Evolutionary conservation across 202 grass and related monocot genomes (phyloP), one percentile per base, ranked within the genome.

Genomic region (Brachypodium distachyon): DNA sequence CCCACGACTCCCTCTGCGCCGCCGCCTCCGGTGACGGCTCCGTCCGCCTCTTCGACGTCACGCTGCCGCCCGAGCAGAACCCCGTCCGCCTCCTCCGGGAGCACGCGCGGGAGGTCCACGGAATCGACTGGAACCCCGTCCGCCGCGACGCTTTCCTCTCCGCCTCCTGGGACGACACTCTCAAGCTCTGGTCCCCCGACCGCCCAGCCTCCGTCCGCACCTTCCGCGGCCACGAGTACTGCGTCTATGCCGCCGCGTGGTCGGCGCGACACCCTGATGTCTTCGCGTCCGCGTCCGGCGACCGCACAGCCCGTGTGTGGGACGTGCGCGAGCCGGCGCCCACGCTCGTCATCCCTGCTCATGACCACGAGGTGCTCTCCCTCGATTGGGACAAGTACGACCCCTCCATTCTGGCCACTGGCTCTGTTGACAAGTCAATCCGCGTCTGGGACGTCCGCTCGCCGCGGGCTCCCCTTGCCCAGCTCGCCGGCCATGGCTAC

Each of bases 361-460:
- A 99, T 79, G 96, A 90, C 3, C 87, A 95, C 67, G 96, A 99
- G 83, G 83, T 99, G 66, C 83, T 99, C 83, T 95, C 96, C 21
- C 91, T 93, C 25, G 92, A 99, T 25, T 99, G 92, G 96, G 93
- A 90, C 77, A 99, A 99, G 70, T 99, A 99, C 77, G 89, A 99
- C 73, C 91, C 91, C 1, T 99, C 90, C 46, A 83, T 86, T 64
- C 92, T 99, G 74, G 96, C 91, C 73, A 95, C 89, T 27, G 85
- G 80, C 58, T 95, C 96, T 18, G 90, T 93, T n/a, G 96, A 99
- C 73, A 95, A 99, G 75, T 90, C 87, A 1, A 86, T 99, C 76
- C 87, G 92, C 50, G 78, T 99, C 64, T 99, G 96, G 96, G 96
- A 95, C 55, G 85, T 99, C 49, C 91, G 96, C 16, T 61, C 89